phyloP scores from a whole-genome alignment of 345 rosid species.

The Eucalyptus leucophloia region DNA sequence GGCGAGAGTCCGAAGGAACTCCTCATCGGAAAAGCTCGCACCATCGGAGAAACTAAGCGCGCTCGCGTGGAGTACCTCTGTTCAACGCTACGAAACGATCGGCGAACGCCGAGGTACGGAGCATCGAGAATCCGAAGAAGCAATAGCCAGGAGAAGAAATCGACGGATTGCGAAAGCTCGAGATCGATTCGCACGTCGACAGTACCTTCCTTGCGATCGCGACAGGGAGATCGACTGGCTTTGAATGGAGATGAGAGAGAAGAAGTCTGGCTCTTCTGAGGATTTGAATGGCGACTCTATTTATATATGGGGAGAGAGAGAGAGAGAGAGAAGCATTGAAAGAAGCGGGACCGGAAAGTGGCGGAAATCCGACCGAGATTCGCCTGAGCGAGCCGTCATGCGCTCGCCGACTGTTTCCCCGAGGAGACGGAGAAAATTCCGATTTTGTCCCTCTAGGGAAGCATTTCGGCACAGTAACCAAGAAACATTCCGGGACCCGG shows the following conservation, averaged over 20 bases:
- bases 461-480: rapidly evolving
- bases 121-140: neutral
- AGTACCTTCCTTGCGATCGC: neutral
- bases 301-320: neutral
- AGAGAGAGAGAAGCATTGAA: neutral
- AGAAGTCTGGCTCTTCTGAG: neutral
- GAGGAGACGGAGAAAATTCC: neutral
- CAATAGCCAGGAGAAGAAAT: neutral
- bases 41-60: too few relatives aligned
- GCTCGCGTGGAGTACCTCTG: neutral
- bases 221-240: neutral
- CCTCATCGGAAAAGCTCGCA: too few relatives aligned
- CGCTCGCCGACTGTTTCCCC: neutral
- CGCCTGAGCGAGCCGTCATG: neutral
- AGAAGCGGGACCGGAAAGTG: neutral
- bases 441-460: rapidly evolving
- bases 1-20: too few relatives aligned
- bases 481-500: rapidly evolving
- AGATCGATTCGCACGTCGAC: neutral
- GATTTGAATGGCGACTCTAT: neutral
- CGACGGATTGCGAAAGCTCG: neutral
- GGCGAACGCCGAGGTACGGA: neutral
- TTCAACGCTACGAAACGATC: neutral
- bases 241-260: too few relatives aligned
- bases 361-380: neutral